Conservation (phyloP, 2,329 filamentous ascomycete species). For the Pseudofabraea citricarpa region DNA sequence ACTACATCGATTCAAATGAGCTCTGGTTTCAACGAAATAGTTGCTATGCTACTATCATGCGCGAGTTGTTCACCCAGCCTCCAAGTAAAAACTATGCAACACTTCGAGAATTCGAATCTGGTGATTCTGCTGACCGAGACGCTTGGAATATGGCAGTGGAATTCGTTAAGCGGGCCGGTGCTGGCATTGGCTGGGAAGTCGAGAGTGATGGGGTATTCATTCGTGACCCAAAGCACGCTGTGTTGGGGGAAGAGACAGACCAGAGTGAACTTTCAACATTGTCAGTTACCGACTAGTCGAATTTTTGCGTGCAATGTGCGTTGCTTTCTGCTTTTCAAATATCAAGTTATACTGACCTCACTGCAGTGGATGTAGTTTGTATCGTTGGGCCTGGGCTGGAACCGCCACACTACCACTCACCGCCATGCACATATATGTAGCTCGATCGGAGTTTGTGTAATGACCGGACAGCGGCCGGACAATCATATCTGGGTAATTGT, state of each 20-base stretch:
- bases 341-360: conserved; percentile 5
- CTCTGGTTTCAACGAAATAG: conserved; percentile 26
- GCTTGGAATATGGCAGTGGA: conserved; percentile 42
- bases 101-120: conserved; percentile 45
- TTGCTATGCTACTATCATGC: conserved; percentile 23
- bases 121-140: conserved; percentile 40
- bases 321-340: neutral
- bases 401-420: conserved; percentile 20
- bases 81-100: conserved; percentile 34
- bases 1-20: conserved; percentile 22
- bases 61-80: conserved; percentile 23
- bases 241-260: conserved; percentile 7
- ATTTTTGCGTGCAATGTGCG: conserved; percentile 1
- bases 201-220: conserved; percentile 42
- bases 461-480: too few species aligned
- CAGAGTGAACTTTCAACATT: conserved; percentile 12
- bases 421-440: conserved; percentile 16
- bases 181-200: conserved; percentile 37
- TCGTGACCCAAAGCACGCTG: conserved; percentile 16
- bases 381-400: conserved; percentile 24
- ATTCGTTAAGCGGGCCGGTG: conserved; percentile 32
- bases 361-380: conserved; percentile 16
- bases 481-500: too few species aligned
- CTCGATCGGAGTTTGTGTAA: too few species aligned
- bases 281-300: conserved; percentile 21